Percentiles rank a stretch among this genome's conserved stretches.
Conservation (phyloP, 305 asterid genomes). For the Caryopteris hybrid region DNA sequence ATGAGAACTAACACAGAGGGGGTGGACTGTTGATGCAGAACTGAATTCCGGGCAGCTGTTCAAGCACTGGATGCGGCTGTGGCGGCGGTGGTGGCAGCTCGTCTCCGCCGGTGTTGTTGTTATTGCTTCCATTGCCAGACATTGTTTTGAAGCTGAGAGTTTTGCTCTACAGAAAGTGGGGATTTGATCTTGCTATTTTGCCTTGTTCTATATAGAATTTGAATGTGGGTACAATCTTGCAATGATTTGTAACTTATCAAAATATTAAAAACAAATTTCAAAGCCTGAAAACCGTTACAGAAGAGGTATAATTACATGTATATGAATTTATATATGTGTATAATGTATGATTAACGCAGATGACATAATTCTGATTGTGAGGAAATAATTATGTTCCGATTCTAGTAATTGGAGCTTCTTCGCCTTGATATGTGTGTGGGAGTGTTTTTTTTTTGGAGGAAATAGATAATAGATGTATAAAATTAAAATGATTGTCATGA, state of each 20-base stretch:
- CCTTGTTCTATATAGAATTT: constrained; percentile 4
- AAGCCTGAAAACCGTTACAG: constrained; percentile 13
- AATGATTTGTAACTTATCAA: constrained; percentile 20
- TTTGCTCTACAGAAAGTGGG: background rate
- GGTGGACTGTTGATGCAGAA: constrained; percentile 83
- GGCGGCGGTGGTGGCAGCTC: background rate
- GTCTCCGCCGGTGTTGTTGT: background rate
- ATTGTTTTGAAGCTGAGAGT: constrained; percentile 24
- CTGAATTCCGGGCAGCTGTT: constrained; percentile 65
- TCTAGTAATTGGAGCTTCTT: too few relatives aligned
- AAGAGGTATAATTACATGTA: background rate
- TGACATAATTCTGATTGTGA: too few relatives aligned
- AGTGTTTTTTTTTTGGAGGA: too few relatives aligned
- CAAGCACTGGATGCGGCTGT: constrained; percentile 55
- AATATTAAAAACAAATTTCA: background rate
- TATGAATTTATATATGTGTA: too few relatives aligned
- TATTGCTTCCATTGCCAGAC: constrained; percentile 14
- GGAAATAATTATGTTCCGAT: too few relatives aligned
- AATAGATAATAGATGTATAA: too few relatives aligned
- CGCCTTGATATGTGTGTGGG: too few relatives aligned
- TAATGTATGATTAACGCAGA: too few relatives aligned
- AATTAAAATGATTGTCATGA: too few relatives aligned
- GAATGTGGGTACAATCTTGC: constrained; percentile 16
- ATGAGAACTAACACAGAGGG: constrained; percentile 44
- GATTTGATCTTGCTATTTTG: background rate